Percentiles rank a stretch among this genome's conserved stretches.
phyloP scores from a whole-genome alignment of 139 green algal genomes.

The Prasinococcaceae sp. region DNA sequence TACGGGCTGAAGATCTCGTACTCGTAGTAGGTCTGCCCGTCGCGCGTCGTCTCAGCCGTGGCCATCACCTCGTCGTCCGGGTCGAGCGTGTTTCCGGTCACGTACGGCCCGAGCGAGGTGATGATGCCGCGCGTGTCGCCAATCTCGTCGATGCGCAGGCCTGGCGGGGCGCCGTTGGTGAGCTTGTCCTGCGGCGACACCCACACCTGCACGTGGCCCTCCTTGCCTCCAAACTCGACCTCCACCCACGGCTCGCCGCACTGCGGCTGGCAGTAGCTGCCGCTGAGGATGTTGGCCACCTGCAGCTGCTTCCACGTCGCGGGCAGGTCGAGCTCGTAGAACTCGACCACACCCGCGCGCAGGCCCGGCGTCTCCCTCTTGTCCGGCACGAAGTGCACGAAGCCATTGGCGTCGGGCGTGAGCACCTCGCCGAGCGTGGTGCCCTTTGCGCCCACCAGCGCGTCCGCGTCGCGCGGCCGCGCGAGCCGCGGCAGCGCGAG shows the following conservation, averaged over 20 bases:
- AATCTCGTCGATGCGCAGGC: background rate
- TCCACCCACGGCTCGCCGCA: constrained; percentile 33
- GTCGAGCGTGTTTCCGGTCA: constrained; percentile 15
- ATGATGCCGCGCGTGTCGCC: constrained; percentile 2
- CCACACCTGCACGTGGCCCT: background rate
- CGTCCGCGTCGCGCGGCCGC: no score
- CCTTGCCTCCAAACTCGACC: constrained; percentile 16
- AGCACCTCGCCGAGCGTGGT: no score
- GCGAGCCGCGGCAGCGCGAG: no score
- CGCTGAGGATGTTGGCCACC: constrained; percentile 27
- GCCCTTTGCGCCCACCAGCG: no score
- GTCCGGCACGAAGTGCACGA: constrained; percentile 11
- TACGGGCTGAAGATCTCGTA: constrained; percentile 14
- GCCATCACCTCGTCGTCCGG: constrained; percentile 1
- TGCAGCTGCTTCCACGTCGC: constrained; percentile 19
- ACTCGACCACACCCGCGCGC: constrained; percentile 7
- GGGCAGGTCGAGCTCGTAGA: constrained; percentile 25
- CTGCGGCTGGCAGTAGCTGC: constrained; percentile 38
- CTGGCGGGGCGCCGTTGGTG: no score
- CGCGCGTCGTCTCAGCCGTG: background rate
- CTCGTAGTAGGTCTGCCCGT: constrained; percentile 13
- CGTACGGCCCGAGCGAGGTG: constrained; percentile 6
- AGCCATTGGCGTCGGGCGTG: no score
- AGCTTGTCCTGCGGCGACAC: background rate
- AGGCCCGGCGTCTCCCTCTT: constrained; percentile 5